Percentiles rank a stretch among this genome's conserved stretches.
phyloP scores from a whole-genome alignment of 805 yeast species.

The Schizosaccharomyces lindneri region DNA sequence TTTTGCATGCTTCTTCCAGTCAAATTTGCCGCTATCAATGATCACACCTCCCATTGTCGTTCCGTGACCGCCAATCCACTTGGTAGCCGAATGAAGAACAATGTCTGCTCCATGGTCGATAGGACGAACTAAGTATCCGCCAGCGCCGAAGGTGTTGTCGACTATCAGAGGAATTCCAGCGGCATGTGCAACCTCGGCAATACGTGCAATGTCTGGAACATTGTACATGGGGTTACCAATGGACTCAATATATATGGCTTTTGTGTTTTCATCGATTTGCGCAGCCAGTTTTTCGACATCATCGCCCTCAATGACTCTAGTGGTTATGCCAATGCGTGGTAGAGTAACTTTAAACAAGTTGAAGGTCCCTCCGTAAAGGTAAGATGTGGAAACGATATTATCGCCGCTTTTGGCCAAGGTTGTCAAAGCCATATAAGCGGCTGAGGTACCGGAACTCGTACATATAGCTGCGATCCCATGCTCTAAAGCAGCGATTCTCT shows the following conservation, averaged over 20 bases:
- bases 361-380: slow-evolving; percentile 84
- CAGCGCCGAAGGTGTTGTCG: slow-evolving; percentile 94
- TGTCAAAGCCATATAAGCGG: slow-evolving; percentile 59
- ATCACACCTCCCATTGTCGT: slow-evolving; percentile 81
- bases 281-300: slow-evolving; percentile 43
- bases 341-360: slow-evolving; percentile 85
- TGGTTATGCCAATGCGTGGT: slow-evolving; percentile 67
- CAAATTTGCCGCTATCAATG: slow-evolving; percentile 78
- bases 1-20: slow-evolving; percentile 64
- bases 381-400: slow-evolving; percentile 68
- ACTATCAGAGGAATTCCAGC: slow-evolving; percentile 77
- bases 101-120: slow-evolving; percentile 77
- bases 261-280: slow-evolving; percentile 59
- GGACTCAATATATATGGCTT: slow-evolving; percentile 70
- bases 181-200: slow-evolving; percentile 55
- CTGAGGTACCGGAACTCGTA: slow-evolving; percentile 88
- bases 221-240: slow-evolving; percentile 85
- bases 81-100: slow-evolving; percentile 82
- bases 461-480: slow-evolving; percentile 81
- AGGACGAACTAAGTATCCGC: slow-evolving; percentile 70
- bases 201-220: slow-evolving; percentile 68
- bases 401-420: slow-evolving; percentile 74
- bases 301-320: slow-evolving; percentile 69
- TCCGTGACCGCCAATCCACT: slow-evolving; percentile 96
- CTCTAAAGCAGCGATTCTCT: slow-evolving; percentile 78